These are phyloP conservation scores for Pseudocercospora eumusae DNA, from an alignment of 2,329 filamentous ascomycete genomes.

Conservation along the genomic window DNA sequence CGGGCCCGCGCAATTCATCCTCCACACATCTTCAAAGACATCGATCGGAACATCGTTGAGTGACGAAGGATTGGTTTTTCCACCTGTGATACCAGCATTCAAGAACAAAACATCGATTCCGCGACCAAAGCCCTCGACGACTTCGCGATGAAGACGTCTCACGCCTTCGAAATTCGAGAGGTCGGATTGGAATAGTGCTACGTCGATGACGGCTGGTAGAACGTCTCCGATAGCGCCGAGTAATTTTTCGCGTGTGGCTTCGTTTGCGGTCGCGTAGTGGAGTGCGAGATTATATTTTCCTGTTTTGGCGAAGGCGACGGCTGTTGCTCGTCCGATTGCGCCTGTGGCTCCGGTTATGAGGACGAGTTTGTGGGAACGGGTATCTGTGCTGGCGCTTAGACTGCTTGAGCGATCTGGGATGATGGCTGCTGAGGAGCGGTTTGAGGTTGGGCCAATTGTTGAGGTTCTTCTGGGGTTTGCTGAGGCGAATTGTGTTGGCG, in stretches of 20 bases:
- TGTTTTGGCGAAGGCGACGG: constrained; percentile 43
- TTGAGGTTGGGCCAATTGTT: constrained; percentile 17
- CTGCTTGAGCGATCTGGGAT: constrained; percentile 5
- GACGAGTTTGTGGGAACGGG: constrained; percentile 18
- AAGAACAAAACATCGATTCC: constrained; percentile 46
- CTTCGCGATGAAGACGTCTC: constrained; percentile 39
- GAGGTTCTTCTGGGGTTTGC: constrained; percentile 5
- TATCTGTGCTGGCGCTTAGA: constrained; percentile 8
- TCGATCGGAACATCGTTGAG: constrained; percentile 42
- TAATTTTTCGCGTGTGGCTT: constrained; percentile 38
- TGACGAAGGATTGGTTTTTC: constrained; percentile 31
- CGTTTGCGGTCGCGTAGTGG: constrained; percentile 46
- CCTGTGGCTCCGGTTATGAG: constrained; percentile 50
- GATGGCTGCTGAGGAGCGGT: constrained; percentile 15
- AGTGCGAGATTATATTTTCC: constrained; percentile 47
- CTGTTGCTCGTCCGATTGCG: constrained; percentile 48
- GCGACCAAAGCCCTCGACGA: constrained; percentile 37
- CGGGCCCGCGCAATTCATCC: constrained; percentile 42
- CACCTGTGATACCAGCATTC: constrained; percentile 41
- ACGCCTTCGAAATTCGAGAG: constrained; percentile 33
- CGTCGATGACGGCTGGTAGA: constrained; percentile 45
- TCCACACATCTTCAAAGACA: constrained; percentile 43
- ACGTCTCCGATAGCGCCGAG: constrained; percentile 35
- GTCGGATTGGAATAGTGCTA: constrained; percentile 36
- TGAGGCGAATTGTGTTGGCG: constrained; percentile 1